Conservation (phyloP, 257 asterid genomes). For the Plantago ovata region DNA sequence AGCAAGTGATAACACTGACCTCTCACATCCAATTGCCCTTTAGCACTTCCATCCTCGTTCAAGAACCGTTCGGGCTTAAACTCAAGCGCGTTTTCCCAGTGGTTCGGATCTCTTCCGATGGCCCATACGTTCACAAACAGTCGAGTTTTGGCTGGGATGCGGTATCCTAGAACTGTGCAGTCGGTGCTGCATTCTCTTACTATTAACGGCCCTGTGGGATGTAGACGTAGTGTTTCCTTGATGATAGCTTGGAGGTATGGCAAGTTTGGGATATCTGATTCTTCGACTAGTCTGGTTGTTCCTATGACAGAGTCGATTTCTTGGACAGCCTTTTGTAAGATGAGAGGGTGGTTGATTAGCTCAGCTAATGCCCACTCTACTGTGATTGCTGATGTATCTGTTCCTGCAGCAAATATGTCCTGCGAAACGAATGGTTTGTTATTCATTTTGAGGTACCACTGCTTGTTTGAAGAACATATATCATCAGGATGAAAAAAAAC, state of each 20-base stretch:
- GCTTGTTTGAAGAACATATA: too few relatives aligned
- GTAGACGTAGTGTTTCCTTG: constrained; percentile 75
- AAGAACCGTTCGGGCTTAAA: constrained; percentile 65
- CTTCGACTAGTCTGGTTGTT: constrained; percentile 37
- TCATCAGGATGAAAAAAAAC: not conserved
- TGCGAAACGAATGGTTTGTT: constrained; percentile 15
- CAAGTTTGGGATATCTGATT: constrained; percentile 55
- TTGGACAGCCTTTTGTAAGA: constrained; percentile 40
- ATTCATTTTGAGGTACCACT: not conserved
- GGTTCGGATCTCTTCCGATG: constrained; percentile 48
- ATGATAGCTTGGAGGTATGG: constrained; percentile 67
- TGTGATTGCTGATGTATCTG: constrained; percentile 77
- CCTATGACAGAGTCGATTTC: constrained; percentile 52
- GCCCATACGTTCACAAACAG: constrained; percentile 72
- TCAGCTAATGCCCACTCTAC: constrained; percentile 81
- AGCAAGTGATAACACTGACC: constrained; percentile 65
- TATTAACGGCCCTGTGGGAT: constrained; percentile 70
- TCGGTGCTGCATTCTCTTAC: constrained; percentile 46
- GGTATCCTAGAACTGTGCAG: constrained; percentile 46
- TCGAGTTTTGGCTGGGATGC: constrained; percentile 46
- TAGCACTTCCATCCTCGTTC: constrained; percentile 24
- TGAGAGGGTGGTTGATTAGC: constrained; percentile 58
- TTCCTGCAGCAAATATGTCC: constrained; percentile 82
- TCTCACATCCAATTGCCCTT: constrained; percentile 51
- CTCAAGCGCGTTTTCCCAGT: constrained; percentile 64